Evolutionary conservation across 768 basidiomycete genomes (phyloP).

Genomic region (Macrolepiota dolichaula): DNA sequence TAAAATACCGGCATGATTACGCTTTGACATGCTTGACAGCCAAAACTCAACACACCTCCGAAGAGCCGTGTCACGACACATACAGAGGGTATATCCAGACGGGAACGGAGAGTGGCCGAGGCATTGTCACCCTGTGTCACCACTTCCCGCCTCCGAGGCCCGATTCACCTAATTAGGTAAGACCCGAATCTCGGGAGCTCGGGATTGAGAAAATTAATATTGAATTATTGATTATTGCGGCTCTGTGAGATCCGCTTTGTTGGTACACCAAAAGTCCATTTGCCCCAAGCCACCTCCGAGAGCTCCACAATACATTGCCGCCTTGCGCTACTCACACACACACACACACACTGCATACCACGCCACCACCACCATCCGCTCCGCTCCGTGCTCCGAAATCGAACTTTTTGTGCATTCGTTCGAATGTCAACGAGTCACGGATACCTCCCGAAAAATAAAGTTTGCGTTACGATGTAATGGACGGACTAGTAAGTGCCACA

Average conservation of each 20-base stretch:
- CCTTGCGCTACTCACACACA: too few species aligned
- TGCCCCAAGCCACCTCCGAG: too few species aligned
- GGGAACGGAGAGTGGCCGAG: neutral
- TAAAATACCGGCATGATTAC: too few species aligned
- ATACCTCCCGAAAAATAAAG: too few species aligned
- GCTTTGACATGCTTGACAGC: too few species aligned
- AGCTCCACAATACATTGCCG: too few species aligned
- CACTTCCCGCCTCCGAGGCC: neutral
- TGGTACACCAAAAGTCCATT: too few species aligned
- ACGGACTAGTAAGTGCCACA: too few species aligned
- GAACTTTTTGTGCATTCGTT: neutral
- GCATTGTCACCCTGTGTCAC: neutral
- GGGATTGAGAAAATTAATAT: too few species aligned
- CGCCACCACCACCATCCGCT: neutral
- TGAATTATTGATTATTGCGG: too few species aligned
- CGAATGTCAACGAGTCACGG: neutral
- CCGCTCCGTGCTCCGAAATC: neutral
- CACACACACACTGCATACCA: neutral
- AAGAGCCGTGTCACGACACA: neutral
- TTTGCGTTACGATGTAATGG: neutral
- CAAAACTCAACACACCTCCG: neutral
- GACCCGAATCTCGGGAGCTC: neutral
- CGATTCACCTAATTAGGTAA: neutral
- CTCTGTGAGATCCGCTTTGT: too few species aligned
- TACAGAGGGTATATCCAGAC: neutral